Evolutionary conservation across 257 asterid species (phyloP).

Genomic region (Plectranthus barbatus): DNA sequence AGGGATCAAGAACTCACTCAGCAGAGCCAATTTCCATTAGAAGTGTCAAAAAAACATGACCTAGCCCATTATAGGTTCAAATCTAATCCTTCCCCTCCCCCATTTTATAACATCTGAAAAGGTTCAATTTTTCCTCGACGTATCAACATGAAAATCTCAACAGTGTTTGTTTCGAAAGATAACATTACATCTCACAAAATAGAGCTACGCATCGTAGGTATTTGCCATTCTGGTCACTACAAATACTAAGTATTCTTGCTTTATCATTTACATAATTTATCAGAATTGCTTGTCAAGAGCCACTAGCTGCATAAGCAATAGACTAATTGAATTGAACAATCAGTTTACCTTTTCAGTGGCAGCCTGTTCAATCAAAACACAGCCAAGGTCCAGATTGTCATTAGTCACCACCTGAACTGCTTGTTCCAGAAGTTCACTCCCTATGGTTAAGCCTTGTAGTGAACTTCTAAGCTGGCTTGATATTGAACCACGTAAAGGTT

Average conservation of each 20-base stretch:
- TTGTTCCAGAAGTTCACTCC: slow-evolving; percentile 68
- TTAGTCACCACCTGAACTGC: slow-evolving; percentile 81
- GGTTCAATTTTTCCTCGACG: neutral
- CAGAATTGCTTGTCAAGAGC: neutral
- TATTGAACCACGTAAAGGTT: slow-evolving; percentile 85
- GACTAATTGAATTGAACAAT: neutral
- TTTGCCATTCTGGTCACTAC: neutral
- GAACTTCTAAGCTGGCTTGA: slow-evolving; percentile 71
- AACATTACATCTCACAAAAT: neutral
- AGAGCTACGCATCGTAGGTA: neutral
- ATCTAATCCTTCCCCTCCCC: neutral
- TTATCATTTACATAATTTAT: neutral
- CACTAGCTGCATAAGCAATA: slow-evolving; percentile 1
- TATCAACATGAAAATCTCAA: neutral
- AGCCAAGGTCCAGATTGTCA: slow-evolving; percentile 98
- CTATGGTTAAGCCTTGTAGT: slow-evolving; percentile 54
- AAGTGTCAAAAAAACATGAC: neutral
- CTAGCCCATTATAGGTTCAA: neutral
- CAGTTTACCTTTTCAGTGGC: slow-evolving; percentile 83
- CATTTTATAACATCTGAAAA: neutral
- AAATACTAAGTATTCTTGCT: neutral
- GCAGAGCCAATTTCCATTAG: neutral
- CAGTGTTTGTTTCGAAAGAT: neutral
- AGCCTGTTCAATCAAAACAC: slow-evolving; percentile 96
- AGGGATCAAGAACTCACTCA: too few species aligned